A percentile compares a stretch with the other conserved stretches of the same genome.
phyloP scores from a whole-genome alignment of 768 basidiomycete species.

The Phanerodontia chrysosporium region DNA sequence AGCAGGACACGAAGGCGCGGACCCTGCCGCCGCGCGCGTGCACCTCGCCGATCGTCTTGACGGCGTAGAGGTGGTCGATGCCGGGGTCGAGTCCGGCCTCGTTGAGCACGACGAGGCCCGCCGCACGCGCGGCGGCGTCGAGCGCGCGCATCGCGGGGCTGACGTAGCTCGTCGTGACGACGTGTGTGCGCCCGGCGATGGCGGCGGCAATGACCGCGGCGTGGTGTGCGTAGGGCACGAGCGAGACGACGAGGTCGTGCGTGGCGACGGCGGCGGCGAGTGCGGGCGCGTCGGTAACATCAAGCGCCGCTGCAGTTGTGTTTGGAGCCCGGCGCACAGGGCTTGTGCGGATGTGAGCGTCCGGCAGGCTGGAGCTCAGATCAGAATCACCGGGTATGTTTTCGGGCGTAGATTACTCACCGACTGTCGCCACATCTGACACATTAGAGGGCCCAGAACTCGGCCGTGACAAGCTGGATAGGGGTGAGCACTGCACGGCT shows the following conservation, averaged over 20 bases:
- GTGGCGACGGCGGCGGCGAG: conserved; percentile 37
- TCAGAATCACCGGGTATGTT: neutral
- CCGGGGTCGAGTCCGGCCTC: conserved; percentile 98
- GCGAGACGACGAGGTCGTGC: conserved; percentile 36
- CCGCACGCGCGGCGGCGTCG: conserved; percentile 73
- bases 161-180: conserved; percentile 95
- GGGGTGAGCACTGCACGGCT: too few species aligned
- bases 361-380: conserved; percentile 65
- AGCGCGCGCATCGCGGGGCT: conserved; percentile 87
- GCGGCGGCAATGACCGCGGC: conserved; percentile 87
- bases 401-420: conserved; percentile 39
- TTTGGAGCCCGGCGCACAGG: conserved; percentile 63
- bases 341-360: conserved; percentile 73
- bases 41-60: conserved; percentile 92
- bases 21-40: conserved; percentile 95
- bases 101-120: conserved; percentile 93
- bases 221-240: conserved; percentile 95
- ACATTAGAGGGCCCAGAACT: too few species aligned
- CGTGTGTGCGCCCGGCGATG: conserved; percentile 82
- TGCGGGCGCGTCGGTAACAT: conserved; percentile 65
- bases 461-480: too few species aligned
- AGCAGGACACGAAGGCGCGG: conserved; percentile 55
- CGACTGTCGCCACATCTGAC: too few species aligned
- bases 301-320: conserved; percentile 73
- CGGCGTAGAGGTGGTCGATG: conserved; percentile 89